A percentile compares a stretch with the other conserved stretches of the same genome.
Conservation (phyloP, 192 early-diverging fungal genomes). For the Backusella luteola region DNA sequence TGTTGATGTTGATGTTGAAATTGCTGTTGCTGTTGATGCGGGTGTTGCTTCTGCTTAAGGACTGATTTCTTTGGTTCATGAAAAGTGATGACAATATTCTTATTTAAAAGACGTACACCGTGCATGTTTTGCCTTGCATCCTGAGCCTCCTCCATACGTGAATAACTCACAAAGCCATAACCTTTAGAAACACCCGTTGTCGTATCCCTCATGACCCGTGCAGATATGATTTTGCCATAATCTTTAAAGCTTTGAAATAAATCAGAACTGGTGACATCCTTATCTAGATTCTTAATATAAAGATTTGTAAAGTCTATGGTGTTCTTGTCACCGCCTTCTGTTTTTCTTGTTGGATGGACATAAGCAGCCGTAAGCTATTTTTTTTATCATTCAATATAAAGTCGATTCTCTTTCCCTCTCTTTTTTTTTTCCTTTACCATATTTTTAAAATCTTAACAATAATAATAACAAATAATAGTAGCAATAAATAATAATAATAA, state of each 20-base stretch:
- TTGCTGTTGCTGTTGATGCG: not conserved
- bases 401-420: not conserved
- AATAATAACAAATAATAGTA: not conserved
- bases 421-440: not conserved
- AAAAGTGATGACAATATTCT: constrained; percentile 89
- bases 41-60: constrained; percentile 1
- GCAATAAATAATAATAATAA: not conserved
- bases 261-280: constrained; percentile 88
- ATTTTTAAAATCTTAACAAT: not conserved
- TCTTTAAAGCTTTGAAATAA: constrained; percentile 88
- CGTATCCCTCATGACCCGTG: constrained; percentile 6
- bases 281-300: constrained; percentile 96
- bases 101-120: constrained; percentile 69
- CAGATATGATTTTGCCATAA: constrained; percentile 83
- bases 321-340: not conserved
- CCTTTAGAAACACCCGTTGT: constrained; percentile 2
- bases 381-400: not conserved
- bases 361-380: constrained; percentile 4
- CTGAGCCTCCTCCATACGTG: constrained; percentile 86
- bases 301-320: constrained; percentile 68
- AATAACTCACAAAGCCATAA: constrained; percentile 72
- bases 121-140: constrained; percentile 91
- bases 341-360: not conserved
- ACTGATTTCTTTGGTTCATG: constrained; percentile 85
- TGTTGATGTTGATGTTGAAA: not conserved